Evolutionary conservation across 1,139 yeast genomes (phyloP).

Genomic region (Protomyces arabidopsidicola): DNA sequence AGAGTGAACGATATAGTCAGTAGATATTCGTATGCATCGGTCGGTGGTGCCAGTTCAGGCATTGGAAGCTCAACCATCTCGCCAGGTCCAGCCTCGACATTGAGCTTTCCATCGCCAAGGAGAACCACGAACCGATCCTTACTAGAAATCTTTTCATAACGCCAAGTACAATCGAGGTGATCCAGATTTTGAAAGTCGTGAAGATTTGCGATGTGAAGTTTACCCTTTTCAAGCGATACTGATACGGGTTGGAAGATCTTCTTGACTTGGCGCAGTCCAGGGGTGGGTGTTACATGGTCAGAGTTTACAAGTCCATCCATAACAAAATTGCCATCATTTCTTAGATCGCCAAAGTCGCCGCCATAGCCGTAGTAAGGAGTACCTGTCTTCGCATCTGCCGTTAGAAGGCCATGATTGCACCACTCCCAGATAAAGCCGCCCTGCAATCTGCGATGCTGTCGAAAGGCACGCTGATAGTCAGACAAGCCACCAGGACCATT

Average conservation of each 20-base stretch:
- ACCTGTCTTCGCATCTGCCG: slow-evolving; percentile 31
- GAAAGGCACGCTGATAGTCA: slow-evolving; percentile 41
- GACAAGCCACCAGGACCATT: slow-evolving; percentile 42
- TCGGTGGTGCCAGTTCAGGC: not conserved
- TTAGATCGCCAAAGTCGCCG: slow-evolving; percentile 42
- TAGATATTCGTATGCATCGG: slow-evolving; percentile 29
- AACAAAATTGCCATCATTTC: slow-evolving; percentile 42
- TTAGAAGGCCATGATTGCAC: slow-evolving; percentile 42
- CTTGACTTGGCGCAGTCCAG: slow-evolving; percentile 40
- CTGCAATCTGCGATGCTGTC: slow-evolving; percentile 38
- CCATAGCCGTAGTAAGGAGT: slow-evolving; percentile 39
- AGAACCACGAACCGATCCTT: not conserved
- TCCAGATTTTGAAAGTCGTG: slow-evolving; percentile 32
- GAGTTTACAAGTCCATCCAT: slow-evolving; percentile 43
- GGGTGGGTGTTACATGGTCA: slow-evolving; percentile 39
- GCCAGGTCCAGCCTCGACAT: not conserved
- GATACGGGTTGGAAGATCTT: slow-evolving; percentile 40
- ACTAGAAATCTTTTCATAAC: slow-evolving; percentile 2
- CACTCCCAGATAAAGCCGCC: slow-evolving; percentile 46
- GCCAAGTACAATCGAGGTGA: slow-evolving; percentile 30
- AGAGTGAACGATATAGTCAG: slow-evolving; percentile 31
- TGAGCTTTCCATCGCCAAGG: not conserved
- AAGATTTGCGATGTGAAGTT: slow-evolving; percentile 28
- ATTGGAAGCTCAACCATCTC: not conserved
- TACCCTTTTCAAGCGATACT: slow-evolving; percentile 30